These are phyloP conservation scores for Entoloma clypeatum DNA, from an alignment of 1,284 basidiomycete genomes.

Conservation along the genomic window DNA sequence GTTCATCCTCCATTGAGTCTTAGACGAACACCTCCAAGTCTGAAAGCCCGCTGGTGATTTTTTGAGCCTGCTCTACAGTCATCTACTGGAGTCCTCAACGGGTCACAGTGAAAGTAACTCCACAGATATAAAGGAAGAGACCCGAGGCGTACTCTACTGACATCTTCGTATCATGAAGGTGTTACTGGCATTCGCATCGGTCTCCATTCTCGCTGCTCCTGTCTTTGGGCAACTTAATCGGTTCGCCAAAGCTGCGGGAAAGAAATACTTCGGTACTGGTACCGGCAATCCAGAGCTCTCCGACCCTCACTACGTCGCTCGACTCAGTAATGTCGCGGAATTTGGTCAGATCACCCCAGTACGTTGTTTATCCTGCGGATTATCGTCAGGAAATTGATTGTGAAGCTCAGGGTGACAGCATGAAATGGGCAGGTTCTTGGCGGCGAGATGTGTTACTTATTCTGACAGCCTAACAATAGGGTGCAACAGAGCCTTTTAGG, in stretches of 20 bases:
- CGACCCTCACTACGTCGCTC: slow-evolving; percentile 40
- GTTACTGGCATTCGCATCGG: too few relatives aligned
- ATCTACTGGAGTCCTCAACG: too few relatives aligned
- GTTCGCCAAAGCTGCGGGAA: slow-evolving; percentile 47
- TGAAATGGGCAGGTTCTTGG: slow-evolving; percentile 46
- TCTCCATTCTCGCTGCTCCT: too few relatives aligned
- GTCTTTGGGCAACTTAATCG: too few relatives aligned
- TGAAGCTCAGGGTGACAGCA: slow-evolving; percentile 38
- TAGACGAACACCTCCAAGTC: too few relatives aligned
- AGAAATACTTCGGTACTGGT: slow-evolving; percentile 58
- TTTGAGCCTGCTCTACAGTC: too few relatives aligned
- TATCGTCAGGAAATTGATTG: background rate
- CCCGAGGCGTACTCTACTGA: too few relatives aligned
- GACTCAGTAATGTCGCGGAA: slow-evolving; percentile 38
- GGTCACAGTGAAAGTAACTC: too few relatives aligned
- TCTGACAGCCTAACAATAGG: slow-evolving; percentile 33
- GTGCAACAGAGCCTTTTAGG: slow-evolving; percentile 49
- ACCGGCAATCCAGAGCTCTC: slow-evolving; percentile 54
- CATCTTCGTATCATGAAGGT: too few relatives aligned
- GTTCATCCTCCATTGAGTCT: too few relatives aligned
- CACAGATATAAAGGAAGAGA: too few relatives aligned
- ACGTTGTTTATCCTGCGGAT: background rate
- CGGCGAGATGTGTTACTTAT: background rate
- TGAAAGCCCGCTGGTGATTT: too few relatives aligned
- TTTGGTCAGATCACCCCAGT: slow-evolving; percentile 52